phyloP scores from a whole-genome alignment of 345 rosid genomes.

The Hypericum androsaemum region DNA sequence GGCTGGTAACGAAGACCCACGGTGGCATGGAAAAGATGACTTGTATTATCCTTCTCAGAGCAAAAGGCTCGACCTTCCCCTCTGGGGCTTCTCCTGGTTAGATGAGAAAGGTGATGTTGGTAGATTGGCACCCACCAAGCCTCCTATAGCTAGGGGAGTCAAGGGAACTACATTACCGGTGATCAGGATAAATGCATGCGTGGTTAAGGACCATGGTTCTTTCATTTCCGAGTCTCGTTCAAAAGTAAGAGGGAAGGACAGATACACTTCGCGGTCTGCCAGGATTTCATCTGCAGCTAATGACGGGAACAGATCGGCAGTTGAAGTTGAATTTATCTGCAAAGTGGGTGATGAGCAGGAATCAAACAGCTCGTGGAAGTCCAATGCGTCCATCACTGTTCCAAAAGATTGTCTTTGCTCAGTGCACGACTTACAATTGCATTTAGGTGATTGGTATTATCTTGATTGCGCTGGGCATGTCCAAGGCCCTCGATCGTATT shows the following conservation, averaged over 20 bases:
- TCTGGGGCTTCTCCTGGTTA: conserved; percentile 68
- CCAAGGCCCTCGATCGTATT: conserved; percentile 68
- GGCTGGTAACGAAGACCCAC: conserved; percentile 83
- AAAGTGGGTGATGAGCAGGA: conserved; percentile 37
- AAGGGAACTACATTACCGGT: conserved; percentile 71
- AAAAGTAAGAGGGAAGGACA: conserved; percentile 68
- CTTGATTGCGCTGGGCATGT: conserved; percentile 92
- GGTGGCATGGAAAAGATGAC: conserved; percentile 81
- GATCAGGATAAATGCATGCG: conserved; percentile 93
- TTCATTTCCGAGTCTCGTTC: conserved; percentile 59
- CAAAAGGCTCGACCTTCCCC: conserved; percentile 87
- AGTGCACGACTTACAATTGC: conserved; percentile 65
- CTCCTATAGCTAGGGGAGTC: conserved; percentile 46
- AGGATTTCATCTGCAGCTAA: conserved; percentile 48
- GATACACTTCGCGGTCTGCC: conserved; percentile 51
- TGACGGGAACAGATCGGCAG: conserved; percentile 51
- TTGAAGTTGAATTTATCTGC: conserved; percentile 47
- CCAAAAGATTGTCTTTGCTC: conserved; percentile 62
- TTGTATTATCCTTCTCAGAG: conserved; percentile 61
- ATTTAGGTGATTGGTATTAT: conserved; percentile 94
- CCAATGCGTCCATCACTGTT: conserved; percentile 30
- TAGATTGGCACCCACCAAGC: conserved; percentile 35
- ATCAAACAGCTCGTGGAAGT: conserved; percentile 36
- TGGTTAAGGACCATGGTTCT: conserved; percentile 83
- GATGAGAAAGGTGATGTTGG: conserved; percentile 52